Base-by-base conservation (phyloP, 108 stramenopile genomes). In the Fistulifera pelliculosa region DNA sequence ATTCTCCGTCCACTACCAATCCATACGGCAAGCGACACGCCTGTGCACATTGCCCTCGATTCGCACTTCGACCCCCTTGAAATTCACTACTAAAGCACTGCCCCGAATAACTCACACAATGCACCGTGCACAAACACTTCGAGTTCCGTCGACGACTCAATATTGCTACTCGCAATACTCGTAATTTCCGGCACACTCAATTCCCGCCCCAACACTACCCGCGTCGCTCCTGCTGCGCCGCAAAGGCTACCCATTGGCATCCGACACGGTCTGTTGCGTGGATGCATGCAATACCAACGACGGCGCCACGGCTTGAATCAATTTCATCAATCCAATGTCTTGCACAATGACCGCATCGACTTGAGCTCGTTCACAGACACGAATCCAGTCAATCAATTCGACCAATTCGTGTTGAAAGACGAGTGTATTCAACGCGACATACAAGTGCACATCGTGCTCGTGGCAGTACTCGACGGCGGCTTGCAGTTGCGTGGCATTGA, bases 91-190 rank as follows among this genome's bases (percentile, higher is more conserved):
- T 70, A 60, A 87, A 83, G 45, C 86, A 87, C 50, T 87, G 86
- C 10, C 86, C 81, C 10, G 66, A 69, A 53, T 80, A 83, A 26
- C 65, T 68, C 82, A 51, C 86, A 87, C 12, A 87, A 56, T 2
- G 81, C 86, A 15, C 86, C 86, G 56, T 87, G 86, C 0, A 83
- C 81, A 67, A 87, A 87, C 15, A 65, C 75, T 56, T 87, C 86
- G 26, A 83, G 70, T 70, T 87, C 86, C 12, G 75, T 66, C n/a
- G 41, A 55, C 44, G 0, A n/a, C n/a, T 55, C 56, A 60, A n/a
- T 56, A 66, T 12, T 19, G 28, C 24, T 68, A 54, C 56, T 26
- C 49, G 66, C 24, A 44, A 85, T 73, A 42, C 47, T 49, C 10
- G 66, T 42, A 39, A 85, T 85, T 62, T 85, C 84, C 0, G 48